phyloP scores from a whole-genome alignment of 2,329 filamentous ascomycete genomes.

The Hymenoscyphus linearis region DNA sequence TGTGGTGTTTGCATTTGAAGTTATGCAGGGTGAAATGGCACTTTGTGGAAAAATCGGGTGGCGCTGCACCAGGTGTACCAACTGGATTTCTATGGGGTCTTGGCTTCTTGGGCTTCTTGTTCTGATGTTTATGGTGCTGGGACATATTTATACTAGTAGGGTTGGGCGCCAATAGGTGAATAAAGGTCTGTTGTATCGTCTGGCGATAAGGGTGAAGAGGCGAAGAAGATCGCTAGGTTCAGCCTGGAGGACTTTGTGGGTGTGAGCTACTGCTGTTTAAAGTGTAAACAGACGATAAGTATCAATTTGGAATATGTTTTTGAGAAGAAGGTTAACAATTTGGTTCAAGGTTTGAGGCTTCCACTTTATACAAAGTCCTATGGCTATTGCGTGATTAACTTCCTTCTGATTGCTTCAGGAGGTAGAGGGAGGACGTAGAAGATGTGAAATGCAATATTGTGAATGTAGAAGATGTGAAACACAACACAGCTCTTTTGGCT shows the following conservation, averaged over 20 bases:
- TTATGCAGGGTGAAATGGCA: constrained; percentile 11
- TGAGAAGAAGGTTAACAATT: background rate
- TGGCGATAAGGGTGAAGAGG: background rate
- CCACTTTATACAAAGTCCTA: background rate
- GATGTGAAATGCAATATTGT: no score
- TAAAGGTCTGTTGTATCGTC: background rate
- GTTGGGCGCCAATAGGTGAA: background rate
- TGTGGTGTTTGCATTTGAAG: constrained; percentile 11
- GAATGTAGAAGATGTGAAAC: no score
- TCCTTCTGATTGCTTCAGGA: no score
- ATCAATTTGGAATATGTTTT: background rate
- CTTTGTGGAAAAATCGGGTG: background rate
- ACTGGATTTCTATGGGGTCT: background rate
- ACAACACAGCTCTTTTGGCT: no score
- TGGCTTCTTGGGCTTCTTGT: constrained; percentile 4
- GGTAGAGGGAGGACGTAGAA: no score
- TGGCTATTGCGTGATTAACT: background rate
- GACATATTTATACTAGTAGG: background rate
- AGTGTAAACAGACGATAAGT: background rate
- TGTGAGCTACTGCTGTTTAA: background rate
- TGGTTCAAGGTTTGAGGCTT: no score
- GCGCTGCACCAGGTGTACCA: background rate
- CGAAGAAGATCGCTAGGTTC: background rate
- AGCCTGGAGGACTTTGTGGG: background rate
- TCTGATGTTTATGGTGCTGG: background rate